Conservation (phyloP, 805 yeast genomes). For the Saitoella complicata region DNA sequence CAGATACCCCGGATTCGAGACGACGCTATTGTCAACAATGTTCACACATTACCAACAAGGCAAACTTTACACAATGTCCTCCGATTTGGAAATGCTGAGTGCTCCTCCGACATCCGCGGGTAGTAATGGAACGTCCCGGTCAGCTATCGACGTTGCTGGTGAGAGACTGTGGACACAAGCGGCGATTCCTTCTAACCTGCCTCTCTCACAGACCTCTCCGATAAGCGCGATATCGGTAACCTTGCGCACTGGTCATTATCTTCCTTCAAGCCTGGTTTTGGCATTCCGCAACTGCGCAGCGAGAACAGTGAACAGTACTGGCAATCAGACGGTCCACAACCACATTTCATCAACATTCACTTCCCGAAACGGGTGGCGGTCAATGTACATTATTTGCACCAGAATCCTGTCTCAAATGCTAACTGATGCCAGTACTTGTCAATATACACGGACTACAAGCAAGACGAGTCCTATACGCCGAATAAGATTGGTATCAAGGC, state of each 20-base stretch:
- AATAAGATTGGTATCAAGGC: constrained; percentile 45
- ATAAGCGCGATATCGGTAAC: constrained; percentile 45
- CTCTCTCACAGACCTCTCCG: no score
- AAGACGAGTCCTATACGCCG: constrained; percentile 92
- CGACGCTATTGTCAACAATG: no score
- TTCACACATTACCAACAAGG: no score
- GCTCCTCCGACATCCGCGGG: no score
- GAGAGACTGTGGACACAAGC: no score
- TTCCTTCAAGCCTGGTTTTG: constrained; percentile 55
- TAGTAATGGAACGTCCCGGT: no score
- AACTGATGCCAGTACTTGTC: constrained; percentile 29
- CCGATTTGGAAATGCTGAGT: no score
- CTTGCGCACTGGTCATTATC: constrained; percentile 76
- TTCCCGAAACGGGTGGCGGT: constrained; percentile 64
- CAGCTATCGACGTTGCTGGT: no score
- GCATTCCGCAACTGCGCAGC: constrained; percentile 46
- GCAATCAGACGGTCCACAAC: constrained; percentile 92
- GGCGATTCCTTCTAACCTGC: no score
- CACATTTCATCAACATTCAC: constrained; percentile 65
- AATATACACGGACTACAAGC: constrained; percentile 47
- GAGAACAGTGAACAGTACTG: constrained; percentile 61
- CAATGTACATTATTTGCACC: constrained; percentile 18
- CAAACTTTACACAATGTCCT: no score
- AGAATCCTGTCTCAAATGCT: not conserved
- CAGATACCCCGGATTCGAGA: no score